phyloP scores from a whole-genome alignment of 208 protist species.

The Trichomonas tenax region DNA sequence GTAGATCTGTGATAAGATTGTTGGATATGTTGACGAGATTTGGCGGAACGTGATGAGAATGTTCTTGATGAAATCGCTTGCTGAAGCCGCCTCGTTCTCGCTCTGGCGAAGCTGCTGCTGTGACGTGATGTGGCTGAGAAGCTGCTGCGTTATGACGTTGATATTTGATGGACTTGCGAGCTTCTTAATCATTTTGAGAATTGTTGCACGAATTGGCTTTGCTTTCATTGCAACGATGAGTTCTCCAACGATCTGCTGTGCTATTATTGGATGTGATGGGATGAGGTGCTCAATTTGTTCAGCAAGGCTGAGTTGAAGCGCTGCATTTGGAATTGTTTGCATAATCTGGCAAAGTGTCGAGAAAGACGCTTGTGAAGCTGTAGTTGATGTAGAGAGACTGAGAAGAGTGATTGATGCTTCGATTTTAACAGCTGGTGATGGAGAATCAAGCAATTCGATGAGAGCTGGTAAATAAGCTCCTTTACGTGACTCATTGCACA shows the following conservation, averaged over 20 bases:
- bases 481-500: neutral
- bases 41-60: neutral
- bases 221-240: neutral
- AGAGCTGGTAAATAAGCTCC: neutral
- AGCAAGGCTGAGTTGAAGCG: neutral
- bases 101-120: neutral
- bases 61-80: neutral
- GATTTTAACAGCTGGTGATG: neutral
- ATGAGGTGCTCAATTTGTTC: neutral
- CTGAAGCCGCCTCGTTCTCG: neutral
- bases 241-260: neutral
- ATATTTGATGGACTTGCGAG: neutral
- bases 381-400: neutral
- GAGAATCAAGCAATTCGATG: neutral
- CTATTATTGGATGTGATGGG: neutral
- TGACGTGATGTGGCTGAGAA: neutral
- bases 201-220: neutral
- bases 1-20: neutral
- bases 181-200: neutral
- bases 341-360: neutral
- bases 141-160: neutral
- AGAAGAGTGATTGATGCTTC: conserved; percentile 4
- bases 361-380: neutral
- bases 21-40: neutral
- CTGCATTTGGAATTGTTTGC: neutral